Percentiles rank a stretch among this genome's conserved stretches.
phyloP scores from a whole-genome alignment of 2,329 filamentous ascomycete species.

The Phyllosticta citribraziliensis region DNA sequence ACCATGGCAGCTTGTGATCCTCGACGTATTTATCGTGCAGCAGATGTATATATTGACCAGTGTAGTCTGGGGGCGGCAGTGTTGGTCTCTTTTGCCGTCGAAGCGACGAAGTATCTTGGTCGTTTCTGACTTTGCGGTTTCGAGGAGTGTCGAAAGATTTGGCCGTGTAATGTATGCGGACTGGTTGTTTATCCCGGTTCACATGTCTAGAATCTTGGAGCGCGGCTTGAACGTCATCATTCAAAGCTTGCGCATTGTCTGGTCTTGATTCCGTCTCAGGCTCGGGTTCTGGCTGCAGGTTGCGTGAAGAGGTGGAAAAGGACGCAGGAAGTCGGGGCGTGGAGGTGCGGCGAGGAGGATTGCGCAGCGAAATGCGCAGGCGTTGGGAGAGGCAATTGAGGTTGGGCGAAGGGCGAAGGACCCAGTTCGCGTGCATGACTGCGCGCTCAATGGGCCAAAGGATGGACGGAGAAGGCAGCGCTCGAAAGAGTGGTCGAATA shows the following conservation, averaged over 20 bases:
- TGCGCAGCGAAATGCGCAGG: neutral
- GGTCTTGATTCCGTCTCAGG: neutral
- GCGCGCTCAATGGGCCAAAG: neutral
- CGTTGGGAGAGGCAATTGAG: neutral
- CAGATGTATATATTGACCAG: neutral
- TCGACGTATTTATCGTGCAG: neutral
- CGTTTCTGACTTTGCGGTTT: neutral
- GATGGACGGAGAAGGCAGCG: neutral
- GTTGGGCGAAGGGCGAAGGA: neutral
- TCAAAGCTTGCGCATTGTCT: neutral
- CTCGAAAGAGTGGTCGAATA: neutral
- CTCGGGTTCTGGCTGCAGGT: neutral
- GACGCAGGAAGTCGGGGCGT: neutral
- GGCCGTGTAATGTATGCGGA: neutral
- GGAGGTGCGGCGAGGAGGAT: neutral
- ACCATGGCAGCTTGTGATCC: constrained; percentile 4
- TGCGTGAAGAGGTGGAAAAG: neutral
- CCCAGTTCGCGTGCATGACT: neutral
- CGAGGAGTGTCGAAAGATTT: neutral
- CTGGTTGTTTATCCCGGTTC: neutral
- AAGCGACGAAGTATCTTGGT: neutral
- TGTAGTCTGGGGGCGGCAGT: constrained; percentile 1
- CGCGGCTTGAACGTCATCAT: neutral
- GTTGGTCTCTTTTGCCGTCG: neutral
- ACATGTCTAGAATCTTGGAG: neutral